These are phyloP conservation scores for Phymatotrichopsis omnivora DNA, from an alignment of 2,329 filamentous ascomycete genomes.

Conservation along the genomic window DNA sequence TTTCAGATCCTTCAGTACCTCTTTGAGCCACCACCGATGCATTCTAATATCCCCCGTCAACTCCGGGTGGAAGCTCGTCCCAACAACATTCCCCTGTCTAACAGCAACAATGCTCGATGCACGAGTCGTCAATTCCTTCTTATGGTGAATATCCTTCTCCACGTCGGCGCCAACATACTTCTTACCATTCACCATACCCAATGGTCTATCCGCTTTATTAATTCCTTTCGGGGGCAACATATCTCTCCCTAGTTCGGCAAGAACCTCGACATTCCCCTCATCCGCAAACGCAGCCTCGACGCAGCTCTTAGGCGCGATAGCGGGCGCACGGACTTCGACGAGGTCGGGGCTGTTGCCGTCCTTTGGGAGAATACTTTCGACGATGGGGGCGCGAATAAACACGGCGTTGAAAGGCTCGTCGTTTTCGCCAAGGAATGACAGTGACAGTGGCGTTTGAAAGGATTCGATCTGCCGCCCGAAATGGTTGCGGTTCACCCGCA, in stretches of 20 bases:
- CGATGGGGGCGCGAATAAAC: conserved; percentile 89
- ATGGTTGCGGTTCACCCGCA: conserved; percentile 86
- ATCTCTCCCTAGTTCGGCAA: conserved; percentile 19
- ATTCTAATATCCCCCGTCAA: conserved; percentile 79
- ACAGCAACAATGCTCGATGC: conserved; percentile 78
- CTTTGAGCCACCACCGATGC: conserved; percentile 83
- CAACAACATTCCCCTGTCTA: conserved; percentile 80
- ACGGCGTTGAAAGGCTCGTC: conserved; percentile 61
- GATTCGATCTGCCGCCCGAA: conserved; percentile 90
- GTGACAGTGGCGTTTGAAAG: conserved; percentile 49
- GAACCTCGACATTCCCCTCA: conserved; percentile 36
- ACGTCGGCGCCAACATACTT: conserved; percentile 5
- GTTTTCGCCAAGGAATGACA: conserved; percentile 25
- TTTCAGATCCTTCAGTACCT: conserved; percentile 46
- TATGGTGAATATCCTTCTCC: conserved; percentile 3
- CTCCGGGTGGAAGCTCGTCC: conserved; percentile 93
- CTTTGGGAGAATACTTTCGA: conserved; percentile 63
- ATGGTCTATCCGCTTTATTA: conserved; percentile 22
- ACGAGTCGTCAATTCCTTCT: conserved; percentile 38
- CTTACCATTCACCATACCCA: conserved; percentile 23
- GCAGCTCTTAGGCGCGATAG: conserved; percentile 29
- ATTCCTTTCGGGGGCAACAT: conserved; percentile 28
- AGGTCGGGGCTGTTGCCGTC: conserved; percentile 39
- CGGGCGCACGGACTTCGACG: conserved; percentile 32
- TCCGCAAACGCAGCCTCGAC: conserved; percentile 37